Conservation (phyloP, 2,329 filamentous ascomycete species). For the Arthrinium phaeospermum region DNA sequence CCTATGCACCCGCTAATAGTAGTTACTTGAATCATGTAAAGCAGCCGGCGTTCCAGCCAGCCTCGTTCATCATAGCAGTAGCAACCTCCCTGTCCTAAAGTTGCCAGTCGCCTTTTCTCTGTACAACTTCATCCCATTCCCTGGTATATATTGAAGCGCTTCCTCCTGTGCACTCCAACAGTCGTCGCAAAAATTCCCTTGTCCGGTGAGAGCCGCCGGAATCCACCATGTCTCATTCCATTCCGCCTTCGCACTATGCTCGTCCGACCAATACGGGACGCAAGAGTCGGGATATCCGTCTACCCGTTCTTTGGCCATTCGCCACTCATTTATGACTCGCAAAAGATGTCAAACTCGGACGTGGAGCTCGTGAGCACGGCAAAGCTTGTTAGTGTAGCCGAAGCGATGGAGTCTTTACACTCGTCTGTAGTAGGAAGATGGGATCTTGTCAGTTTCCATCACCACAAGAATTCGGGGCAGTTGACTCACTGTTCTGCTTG, state of each 20-base stretch:
- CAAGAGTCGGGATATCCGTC: neutral
- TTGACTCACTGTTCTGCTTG: conserved; percentile 45
- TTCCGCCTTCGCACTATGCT: neutral
- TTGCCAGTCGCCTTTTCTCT: neutral
- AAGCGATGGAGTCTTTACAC: conserved; percentile 44
- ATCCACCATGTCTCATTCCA: neutral
- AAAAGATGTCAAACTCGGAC: conserved; percentile 53
- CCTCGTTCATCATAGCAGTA: neutral
- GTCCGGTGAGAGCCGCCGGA: neutral
- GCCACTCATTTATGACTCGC: conserved; percentile 37
- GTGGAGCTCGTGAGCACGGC: conserved; percentile 45
- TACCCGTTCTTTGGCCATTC: neutral
- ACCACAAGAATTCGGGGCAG: no score
- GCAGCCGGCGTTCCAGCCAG: neutral
- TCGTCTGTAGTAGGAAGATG: conserved; percentile 36
- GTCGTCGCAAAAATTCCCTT: no score
- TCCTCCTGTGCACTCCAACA: neutral
- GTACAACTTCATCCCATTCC: neutral
- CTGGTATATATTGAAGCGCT: no score
- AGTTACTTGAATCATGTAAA: neutral
- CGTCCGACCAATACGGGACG: neutral
- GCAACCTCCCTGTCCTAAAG: neutral
- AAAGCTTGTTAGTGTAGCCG: conserved; percentile 40
- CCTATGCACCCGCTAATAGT: conserved; percentile 9
- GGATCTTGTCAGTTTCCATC: neutral